Base-by-base conservation (phyloP, 148 eudicot genomes). In the Rhododendron henanense region DNA sequence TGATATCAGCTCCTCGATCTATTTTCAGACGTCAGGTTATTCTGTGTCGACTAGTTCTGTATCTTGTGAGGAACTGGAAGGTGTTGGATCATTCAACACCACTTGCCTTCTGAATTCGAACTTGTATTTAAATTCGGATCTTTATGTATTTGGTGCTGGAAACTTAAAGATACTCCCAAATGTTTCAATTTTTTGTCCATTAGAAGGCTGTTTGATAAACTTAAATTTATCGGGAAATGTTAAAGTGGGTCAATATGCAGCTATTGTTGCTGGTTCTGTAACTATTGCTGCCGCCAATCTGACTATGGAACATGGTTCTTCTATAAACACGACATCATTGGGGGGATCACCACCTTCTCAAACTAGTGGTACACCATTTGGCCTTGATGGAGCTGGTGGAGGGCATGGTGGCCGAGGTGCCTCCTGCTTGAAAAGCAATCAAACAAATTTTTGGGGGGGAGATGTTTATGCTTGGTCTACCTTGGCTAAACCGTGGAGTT, bases 281-380 rank as follows among this genome's bases (percentile, higher is more conserved):
- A 41, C 1, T 41, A 41, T 41, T 41, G 45, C 45, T 41, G 45
- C 45, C 0, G 45, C 45, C 6, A 41, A 41, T 41, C 45, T 41
- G 45, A 41, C 45, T 41, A 41, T 41, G 45, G 45, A 41, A 41
- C 7, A 5, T 88, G 90, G 96, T 88, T 93, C 95, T 84, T 87
- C 89, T 28, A 88, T 95, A 83, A 95, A 92, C 89, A 89, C 96
- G 44, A 90, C 96, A 75, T 87, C 95, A 28, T 86, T 91, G 85
- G 95, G 93, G 75, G 98, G 98, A 85, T 77, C 81, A 63, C 98
- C 98, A 48, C 98, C 98, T 45, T 53, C 95, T 84, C 94, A 93
- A 85, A 93, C 96, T 78, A 95, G 96, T 85, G 98, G 98, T 78
- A 94, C 95, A 79, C 98, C 98, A 41, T 92, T 91, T 85, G 95